Evolutionary conservation across 805 yeast genomes (phyloP).

Genomic region (Tetrapisispora namnaoensis): DNA sequence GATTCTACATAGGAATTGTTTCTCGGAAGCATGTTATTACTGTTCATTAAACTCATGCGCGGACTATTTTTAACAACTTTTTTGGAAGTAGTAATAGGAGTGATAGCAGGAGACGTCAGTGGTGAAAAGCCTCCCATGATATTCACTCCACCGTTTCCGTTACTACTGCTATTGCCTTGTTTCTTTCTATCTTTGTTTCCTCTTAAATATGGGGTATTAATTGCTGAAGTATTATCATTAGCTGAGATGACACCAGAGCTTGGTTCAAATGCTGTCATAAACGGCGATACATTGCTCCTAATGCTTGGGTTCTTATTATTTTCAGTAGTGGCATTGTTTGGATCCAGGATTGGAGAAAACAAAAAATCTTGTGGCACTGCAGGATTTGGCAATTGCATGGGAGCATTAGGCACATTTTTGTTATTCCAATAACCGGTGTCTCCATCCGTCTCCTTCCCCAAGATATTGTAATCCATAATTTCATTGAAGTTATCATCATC

Average conservation of each 20-base stretch:
- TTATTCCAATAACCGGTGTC: neutral
- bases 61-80: slow-evolving; percentile 29
- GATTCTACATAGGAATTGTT: slow-evolving; percentile 8
- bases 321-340: neutral
- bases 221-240: neutral
- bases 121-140: slow-evolving; percentile 27
- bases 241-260: neutral
- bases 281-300: slow-evolving; percentile 1
- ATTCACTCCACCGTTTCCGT: neutral
- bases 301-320: neutral
- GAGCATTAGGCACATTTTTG: neutral
- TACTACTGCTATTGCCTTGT: neutral
- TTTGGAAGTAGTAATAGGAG: slow-evolving; percentile 10
- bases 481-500: neutral
- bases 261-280: neutral
- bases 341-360: neutral
- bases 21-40: slow-evolving; percentile 8
- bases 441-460: neutral
- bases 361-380: neutral
- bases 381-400: neutral
- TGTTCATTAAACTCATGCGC: slow-evolving; percentile 14
- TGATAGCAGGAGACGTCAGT: slow-evolving; percentile 45
- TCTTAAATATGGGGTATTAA: slow-evolving; percentile 2
- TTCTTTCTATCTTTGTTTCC: neutral
- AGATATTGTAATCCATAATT: neutral